Conservation (phyloP, 2,329 filamentous ascomycete species). For the Trichoderma cornu-damae region DNA sequence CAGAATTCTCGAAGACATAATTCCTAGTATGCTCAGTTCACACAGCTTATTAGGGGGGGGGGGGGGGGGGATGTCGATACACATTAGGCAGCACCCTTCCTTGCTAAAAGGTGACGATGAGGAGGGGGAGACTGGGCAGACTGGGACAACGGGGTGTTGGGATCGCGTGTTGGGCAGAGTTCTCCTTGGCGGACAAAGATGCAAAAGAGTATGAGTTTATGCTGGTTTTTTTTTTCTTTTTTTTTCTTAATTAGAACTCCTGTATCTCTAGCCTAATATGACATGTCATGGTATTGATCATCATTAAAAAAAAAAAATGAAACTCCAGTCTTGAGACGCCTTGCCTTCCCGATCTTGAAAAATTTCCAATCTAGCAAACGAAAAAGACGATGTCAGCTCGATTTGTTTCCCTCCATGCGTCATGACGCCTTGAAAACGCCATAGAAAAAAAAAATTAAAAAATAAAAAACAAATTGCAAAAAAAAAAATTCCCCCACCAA, state of each 20-base stretch:
- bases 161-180: not conserved
- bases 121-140: not conserved
- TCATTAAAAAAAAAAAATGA: not conserved
- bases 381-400: not conserved
- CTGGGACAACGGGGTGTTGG: not conserved
- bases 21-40: slow-evolving; percentile 2
- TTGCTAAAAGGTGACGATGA: not conserved
- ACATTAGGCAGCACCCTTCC: not conserved
- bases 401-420: not conserved
- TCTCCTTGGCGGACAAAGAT: not conserved
- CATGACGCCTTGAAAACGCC: not conserved
- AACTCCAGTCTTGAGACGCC: not conserved
- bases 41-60: not conserved
- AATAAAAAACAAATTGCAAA: too few relatives aligned
- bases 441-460: too few relatives aligned
- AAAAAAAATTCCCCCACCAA: too few relatives aligned
- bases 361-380: not conserved
- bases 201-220: slow-evolving; percentile 6
- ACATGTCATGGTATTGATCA: slow-evolving; percentile 13
- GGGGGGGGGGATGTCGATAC: not conserved
- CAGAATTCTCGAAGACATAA: not conserved
- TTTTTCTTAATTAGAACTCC: not conserved
- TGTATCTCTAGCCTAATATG: slow-evolving; percentile 14
- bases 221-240: too few relatives aligned
- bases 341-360: not conserved